Evolutionary conservation across 2,329 filamentous ascomycete species (phyloP), one percentile per base, ranked within the genome.

Genomic region (Clonostachys solani): DNA sequence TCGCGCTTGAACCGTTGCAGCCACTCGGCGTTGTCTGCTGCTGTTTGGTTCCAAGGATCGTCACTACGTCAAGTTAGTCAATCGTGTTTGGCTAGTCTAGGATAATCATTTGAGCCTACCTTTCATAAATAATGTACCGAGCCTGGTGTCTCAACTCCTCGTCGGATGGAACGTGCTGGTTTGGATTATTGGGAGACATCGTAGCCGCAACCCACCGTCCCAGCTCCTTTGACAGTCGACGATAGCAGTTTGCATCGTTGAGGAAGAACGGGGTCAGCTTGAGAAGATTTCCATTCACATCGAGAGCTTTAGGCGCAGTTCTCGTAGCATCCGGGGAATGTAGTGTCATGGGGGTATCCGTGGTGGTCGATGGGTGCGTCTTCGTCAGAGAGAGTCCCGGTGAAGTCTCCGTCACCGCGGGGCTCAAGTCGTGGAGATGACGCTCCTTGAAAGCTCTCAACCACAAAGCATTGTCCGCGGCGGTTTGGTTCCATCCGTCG

Each of bases 101-200:
- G 8, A 40, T 33, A 18, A 8, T 7, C 23, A 18, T 3, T 12
- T 12, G 2, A 9, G 69, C 77, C 63, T 62, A 82, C 73, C 82
- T 79, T 47, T 84, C 79, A 49, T 81, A 84, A 1, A 83, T 63
- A 35, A 84, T 73, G 77, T 79, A 84, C 16, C 81, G 73, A 3
- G 81, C 79, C 56, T 84, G 81, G 51, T 82, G 76, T 56, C 82
- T 77, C n/a, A 85, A 62, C 56, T 84, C 81, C n/a, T 77, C 72
- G 52, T 84, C 81, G 1, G 72, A 75, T 1, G 75, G 81, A n/a
- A 77, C 64, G 49, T 84, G 80, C 38, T 69, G 67, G 56, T 74
- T 81, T 3, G 79, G 81, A 51, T 84, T 84, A 53, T 83, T 80
- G 1, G 74, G 63, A 5, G 80, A 83, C 71, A 75, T 80, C 19